Evolutionary conservation across 139 green algal species (phyloP).

Genomic region (Nannochloris sp.): DNA sequence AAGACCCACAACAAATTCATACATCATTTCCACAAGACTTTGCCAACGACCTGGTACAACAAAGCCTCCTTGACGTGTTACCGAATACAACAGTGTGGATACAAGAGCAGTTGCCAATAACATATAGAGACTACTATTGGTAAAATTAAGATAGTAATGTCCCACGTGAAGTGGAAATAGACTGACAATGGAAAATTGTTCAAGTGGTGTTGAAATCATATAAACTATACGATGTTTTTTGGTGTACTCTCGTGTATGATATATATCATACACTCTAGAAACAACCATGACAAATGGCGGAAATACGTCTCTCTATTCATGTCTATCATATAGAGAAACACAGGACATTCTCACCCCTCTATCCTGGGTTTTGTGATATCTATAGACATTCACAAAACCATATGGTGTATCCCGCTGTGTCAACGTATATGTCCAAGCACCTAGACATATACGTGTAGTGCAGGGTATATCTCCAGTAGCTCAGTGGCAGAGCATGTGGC

Average conservation of each 20-base stretch:
- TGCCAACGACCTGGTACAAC: slow-evolving; percentile 40
- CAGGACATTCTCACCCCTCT: slow-evolving; percentile 21
- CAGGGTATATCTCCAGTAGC: slow-evolving; percentile 40
- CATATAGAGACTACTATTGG: slow-evolving; percentile 42
- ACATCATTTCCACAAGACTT: slow-evolving; percentile 48
- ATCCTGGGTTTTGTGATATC: slow-evolving; percentile 15
- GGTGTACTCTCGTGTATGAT: too few species aligned
- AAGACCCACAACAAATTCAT: slow-evolving; percentile 46
- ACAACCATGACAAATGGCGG: too few species aligned
- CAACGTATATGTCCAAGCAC: background rate
- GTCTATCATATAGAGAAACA: slow-evolving; percentile 25
- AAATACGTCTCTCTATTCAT: background rate
- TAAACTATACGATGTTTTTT: background rate
- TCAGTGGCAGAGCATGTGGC: slow-evolving; percentile 56
- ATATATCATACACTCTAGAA: too few species aligned
- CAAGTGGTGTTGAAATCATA: slow-evolving; percentile 42
- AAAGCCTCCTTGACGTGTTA: slow-evolving; percentile 34
- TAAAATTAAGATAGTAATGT: slow-evolving; percentile 41
- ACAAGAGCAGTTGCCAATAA: slow-evolving; percentile 29
- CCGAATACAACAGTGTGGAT: slow-evolving; percentile 25
- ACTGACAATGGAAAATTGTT: slow-evolving; percentile 47
- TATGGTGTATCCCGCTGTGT: slow-evolving; percentile 4
- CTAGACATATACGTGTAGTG: slow-evolving; percentile 1
- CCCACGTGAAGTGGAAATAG: slow-evolving; percentile 36
- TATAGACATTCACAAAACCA: slow-evolving; percentile 6